A percentile compares a stretch with the other conserved stretches of the same genome.
Evolutionary conservation across 148 eudicot species (phyloP).

Genomic region (Fallopia convolvulus): DNA sequence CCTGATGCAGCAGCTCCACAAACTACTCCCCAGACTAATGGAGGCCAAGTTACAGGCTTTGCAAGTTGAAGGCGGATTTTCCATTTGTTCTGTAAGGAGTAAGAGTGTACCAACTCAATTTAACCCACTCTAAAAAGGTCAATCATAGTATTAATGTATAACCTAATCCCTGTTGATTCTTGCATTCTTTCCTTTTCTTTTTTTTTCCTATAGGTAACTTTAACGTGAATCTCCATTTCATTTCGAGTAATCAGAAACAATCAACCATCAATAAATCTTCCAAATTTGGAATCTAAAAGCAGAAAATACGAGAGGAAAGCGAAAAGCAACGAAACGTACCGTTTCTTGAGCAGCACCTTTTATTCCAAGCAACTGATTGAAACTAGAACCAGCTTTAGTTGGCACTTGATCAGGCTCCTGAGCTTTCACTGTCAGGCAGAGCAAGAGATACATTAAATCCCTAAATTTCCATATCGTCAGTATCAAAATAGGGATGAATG

Average conservation of each 20-base stretch:
- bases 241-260: neutral
- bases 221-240: neutral
- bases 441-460: neutral
- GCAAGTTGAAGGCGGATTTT: constrained; percentile 95
- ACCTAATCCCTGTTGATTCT: neutral
- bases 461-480: neutral
- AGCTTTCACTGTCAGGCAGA: constrained; percentile 46
- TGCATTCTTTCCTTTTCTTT: neutral
- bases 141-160: neutral
- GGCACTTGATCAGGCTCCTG: constrained; percentile 66
- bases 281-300: neutral
- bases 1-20: constrained; percentile 99
- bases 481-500: neutral
- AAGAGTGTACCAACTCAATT: neutral
- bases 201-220: neutral
- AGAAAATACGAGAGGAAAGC: neutral
- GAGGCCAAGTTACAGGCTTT: constrained; percentile 99
- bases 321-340: constrained; percentile 27
- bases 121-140: neutral
- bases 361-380: constrained; percentile 86
- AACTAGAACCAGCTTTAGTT: constrained; percentile 53
- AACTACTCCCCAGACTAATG: constrained; percentile 93
- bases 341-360: constrained; percentile 89
- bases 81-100: constrained; percentile 65
- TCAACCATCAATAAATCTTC: neutral